Percentiles rank a stretch among this genome's conserved stretches.
Conservation (phyloP, 2,329 filamentous ascomycete genomes). For the Daldinia eschscholtzii region DNA sequence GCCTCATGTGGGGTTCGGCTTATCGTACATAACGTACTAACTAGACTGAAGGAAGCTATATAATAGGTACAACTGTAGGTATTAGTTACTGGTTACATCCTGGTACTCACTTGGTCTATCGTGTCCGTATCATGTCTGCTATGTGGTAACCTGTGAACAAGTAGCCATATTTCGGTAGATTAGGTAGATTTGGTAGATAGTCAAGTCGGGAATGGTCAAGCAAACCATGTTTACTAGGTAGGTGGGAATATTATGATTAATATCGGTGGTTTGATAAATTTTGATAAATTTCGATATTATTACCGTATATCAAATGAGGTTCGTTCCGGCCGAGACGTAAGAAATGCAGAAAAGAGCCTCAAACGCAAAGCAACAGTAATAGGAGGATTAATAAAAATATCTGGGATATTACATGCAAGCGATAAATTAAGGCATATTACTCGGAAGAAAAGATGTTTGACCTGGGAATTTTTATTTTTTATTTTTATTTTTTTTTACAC, state of each 20-base stretch:
- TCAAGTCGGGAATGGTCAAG: neutral
- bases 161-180: neutral
- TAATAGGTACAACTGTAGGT: neutral
- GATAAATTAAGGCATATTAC: neutral
- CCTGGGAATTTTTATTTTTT: neutral
- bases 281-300: neutral
- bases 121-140: neutral
- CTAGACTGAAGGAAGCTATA: neutral
- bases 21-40: conserved; percentile 8
- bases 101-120: neutral
- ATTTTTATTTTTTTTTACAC: too few relatives aligned
- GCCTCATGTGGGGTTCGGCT: conserved; percentile 37
- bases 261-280: conserved; percentile 1
- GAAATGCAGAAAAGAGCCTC: neutral
- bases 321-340: conserved; percentile 1
- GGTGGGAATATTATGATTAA: neutral
- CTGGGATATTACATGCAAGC: neutral
- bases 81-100: neutral
- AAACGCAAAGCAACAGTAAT: neutral
- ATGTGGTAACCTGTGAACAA: neutral
- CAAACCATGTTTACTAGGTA: neutral
- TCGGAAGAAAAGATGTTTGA: neutral
- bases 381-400: neutral
- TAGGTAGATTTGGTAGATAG: neutral
- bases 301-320: conserved; percentile 9